These are phyloP conservation scores for Mortierella antarctica DNA, from an alignment of 192 early-diverging fungal genomes.

Conservation along the genomic window DNA sequence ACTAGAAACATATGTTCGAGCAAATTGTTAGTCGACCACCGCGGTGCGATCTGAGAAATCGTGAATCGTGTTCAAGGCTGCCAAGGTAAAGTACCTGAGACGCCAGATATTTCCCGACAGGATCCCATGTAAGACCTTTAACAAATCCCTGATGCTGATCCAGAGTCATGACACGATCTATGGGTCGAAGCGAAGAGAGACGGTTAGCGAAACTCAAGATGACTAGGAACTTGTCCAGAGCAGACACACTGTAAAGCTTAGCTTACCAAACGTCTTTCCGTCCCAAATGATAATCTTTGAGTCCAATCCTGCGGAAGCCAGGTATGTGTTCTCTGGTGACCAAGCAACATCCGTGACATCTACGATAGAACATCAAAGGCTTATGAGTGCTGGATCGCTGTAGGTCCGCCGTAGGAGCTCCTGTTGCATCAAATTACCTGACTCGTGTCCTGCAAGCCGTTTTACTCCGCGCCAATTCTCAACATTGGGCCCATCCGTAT, in stretches of 20 bases:
- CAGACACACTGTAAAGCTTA: neutral
- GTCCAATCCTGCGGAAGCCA: slow-evolving; percentile 94
- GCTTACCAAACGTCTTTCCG: slow-evolving; percentile 78
- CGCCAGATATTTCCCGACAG: slow-evolving; percentile 92
- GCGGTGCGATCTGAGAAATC: neutral
- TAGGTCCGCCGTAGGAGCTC: neutral
- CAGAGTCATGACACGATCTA: slow-evolving; percentile 71
- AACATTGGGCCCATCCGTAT: slow-evolving; percentile 59
- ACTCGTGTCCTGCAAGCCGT: slow-evolving; percentile 84
- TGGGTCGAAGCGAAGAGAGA: slow-evolving; percentile 1
- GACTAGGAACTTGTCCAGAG: neutral
- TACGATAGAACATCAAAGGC: slow-evolving; percentile 12
- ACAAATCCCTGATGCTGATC: slow-evolving; percentile 88
- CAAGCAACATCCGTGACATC: slow-evolving; percentile 95
- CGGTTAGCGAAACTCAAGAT: neutral
- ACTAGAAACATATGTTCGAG: slow-evolving; percentile 52
- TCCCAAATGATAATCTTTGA: slow-evolving; percentile 88
- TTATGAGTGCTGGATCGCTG: neutral
- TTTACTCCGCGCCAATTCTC: slow-evolving; percentile 83
- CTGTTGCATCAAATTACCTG: slow-evolving; percentile 56
- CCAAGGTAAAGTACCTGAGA: slow-evolving; percentile 71
- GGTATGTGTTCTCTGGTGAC: slow-evolving; percentile 85
- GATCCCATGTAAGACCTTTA: slow-evolving; percentile 97
- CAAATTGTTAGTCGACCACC: neutral
- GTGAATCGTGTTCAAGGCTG: neutral